Evolutionary conservation across 176 grass and related monocot species (phyloP).

Genomic region (Coix lacrymajobi): DNA sequence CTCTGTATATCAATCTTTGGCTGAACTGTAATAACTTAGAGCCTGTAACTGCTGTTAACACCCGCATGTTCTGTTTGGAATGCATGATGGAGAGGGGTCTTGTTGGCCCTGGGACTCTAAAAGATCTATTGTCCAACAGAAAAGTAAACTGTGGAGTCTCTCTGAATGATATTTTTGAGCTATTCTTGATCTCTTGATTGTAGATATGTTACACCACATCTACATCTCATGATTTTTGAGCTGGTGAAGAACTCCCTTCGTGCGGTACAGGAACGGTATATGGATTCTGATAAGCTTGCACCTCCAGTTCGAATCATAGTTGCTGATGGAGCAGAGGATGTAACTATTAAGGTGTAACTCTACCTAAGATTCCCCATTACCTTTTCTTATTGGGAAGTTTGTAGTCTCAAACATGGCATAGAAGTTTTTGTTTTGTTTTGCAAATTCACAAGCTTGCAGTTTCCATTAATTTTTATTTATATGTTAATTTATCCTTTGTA

Average conservation of each 20-base stretch:
- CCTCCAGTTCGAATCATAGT: constrained; percentile 91
- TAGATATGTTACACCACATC: constrained; percentile 83
- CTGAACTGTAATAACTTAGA: background rate
- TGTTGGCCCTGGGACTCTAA: background rate
- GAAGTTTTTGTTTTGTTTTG: background rate
- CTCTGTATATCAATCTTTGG: background rate
- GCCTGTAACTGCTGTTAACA: background rate
- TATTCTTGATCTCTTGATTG: constrained; percentile 1
- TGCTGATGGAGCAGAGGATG: constrained; percentile 90
- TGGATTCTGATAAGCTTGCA: constrained; percentile 74
- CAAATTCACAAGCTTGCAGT: background rate
- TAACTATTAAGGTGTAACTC: constrained; percentile 82
- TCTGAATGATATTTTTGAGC: constrained; percentile 11
- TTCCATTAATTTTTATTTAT: background rate
- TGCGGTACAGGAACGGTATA: constrained; percentile 89
- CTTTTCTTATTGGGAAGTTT: background rate
- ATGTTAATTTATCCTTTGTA: background rate
- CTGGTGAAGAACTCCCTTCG: constrained; percentile 93
- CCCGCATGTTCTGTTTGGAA: background rate
- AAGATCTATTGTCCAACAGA: background rate
- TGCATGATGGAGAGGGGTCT: background rate
- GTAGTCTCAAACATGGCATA: background rate
- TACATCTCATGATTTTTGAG: constrained; percentile 96
- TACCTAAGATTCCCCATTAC: background rate
- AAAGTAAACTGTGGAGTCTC: background rate